Evolutionary conservation across 192 early-diverging fungal genomes (phyloP), one percentile per base, ranked within the genome.

Genomic region (Spinellus fusiger): DNA sequence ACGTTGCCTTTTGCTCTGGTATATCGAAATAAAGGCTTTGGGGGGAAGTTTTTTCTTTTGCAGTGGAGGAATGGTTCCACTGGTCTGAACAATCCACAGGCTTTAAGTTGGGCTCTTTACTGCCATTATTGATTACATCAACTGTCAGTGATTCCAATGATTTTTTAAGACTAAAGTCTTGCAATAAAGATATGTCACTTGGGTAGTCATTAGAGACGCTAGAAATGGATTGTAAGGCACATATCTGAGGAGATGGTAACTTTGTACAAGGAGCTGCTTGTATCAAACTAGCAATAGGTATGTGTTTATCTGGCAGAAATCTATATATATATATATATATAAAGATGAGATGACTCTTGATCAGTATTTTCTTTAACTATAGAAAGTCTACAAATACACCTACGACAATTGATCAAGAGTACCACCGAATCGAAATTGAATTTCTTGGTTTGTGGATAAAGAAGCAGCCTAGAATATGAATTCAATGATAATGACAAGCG

Each of bases 401-500:
- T 70, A 65, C 51, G 44, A 29, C 28, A 70, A 34, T 20, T 34
- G 33, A 58, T 71, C 64, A 28, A 66, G 22, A 7, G 59, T 12
- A 8, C 70, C 60, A 20, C 86, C 86, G 80, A 88, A 88, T 7
- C 34, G 32, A n/a, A 85, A 73, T 32, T 38, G 40, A 52, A 86
- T 83, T 2, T 67, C 74, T 62, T 88, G 83, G 25, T 70, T 68
- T 8, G 77, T 73, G 49, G 86, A 73, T n/a, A 88, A 57, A 12
- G 86, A 87, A 9, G 74, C 65, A 35, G 86, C 85, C 84, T 78
- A 46, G 18, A 15, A 3, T 13, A 29, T 7, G 22, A 20, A 23
- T 5, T 5, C 40, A 7, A 20, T 9, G 7, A 7, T n/a, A 23
- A 22, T 22, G 5, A 15, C 22, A 3, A 9, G 50, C 73, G 9